Evolutionary conservation across 2,329 filamentous ascomycete genomes (phyloP).

Genomic region (Amylocarpus encephaloides): DNA sequence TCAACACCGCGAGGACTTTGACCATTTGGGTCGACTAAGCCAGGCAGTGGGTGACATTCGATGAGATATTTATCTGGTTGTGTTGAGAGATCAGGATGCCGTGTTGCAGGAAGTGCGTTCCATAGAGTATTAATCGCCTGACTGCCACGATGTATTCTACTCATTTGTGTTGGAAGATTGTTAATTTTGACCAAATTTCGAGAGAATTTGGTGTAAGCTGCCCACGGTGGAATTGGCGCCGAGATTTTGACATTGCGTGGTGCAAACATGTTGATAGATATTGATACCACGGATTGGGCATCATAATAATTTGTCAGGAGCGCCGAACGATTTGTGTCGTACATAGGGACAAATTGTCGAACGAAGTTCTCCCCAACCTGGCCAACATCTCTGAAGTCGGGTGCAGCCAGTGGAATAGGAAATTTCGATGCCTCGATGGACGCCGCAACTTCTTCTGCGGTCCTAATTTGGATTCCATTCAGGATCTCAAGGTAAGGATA

Average conservation of each 20-base stretch:
- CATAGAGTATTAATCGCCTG: constrained; percentile 62
- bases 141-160: constrained; percentile 59
- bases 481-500: constrained; percentile 75
- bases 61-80: constrained; percentile 71
- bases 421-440: constrained; percentile 42
- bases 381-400: constrained; percentile 68
- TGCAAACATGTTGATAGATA: constrained; percentile 62
- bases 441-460: constrained; percentile 60
- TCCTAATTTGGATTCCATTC: constrained; percentile 69
- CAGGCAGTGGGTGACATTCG: constrained; percentile 70
- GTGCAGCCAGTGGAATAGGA: constrained; percentile 55
- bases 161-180: constrained; percentile 52
- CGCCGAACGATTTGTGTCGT: constrained; percentile 62
- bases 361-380: constrained; percentile 72
- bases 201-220: constrained; percentile 68
- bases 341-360: constrained; percentile 64
- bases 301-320: constrained; percentile 69
- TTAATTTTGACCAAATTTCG: constrained; percentile 70
- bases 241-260: constrained; percentile 40
- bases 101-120: constrained; percentile 63
- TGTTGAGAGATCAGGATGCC: constrained; percentile 63
- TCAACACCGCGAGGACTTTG: constrained; percentile 62
- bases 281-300: constrained; percentile 65
- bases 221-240: constrained; percentile 54
- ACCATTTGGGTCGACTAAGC: constrained; percentile 63